Base-by-base conservation (phyloP, 225 moss, liverwort and hornwort species). In the Pseudoscleropodium purum region DNA sequence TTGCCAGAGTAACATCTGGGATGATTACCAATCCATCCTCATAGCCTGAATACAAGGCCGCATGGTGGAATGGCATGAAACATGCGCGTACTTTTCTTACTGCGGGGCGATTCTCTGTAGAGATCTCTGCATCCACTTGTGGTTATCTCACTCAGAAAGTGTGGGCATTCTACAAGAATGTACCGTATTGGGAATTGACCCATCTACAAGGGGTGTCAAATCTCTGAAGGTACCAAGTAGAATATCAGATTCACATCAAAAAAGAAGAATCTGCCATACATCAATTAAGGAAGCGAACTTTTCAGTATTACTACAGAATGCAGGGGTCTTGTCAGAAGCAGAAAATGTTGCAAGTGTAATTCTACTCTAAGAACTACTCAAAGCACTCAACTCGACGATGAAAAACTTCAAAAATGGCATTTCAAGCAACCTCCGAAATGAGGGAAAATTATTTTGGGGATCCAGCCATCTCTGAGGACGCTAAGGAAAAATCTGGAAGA, bases 161-260 rank as follows among this genome's bases (percentile, higher is more conserved):
- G 15, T 34, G 43, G 34, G 45, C n/a, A 73, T 85, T 33, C 18
- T 7, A 54, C 45, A 68, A 78, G 49, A 84, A 79, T 84, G 36
- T 43, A 60, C 59, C 82, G 14, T 37, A 41, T 78, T 82, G 68
- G 63, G 47, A 90, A 88, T 45, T 85, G 82, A 92, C 7, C 85
- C 81, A 88, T 90, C 85, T 59, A 84, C 74, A 92, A 92, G 90
- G 52, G 75, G 85, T 81, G 65, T 84, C 68, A 74, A 84, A 84
- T 89, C 83, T 56, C 85, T 47, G 17, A 49, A 51, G 49, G 39
- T 39, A 29, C 76, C 78, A 77, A 83, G 18, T 68, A 11, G 36
- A 41, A 68, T 41, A 77, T 78, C 79, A 68, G 21, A 83, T 51
- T 89, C 75, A 56, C 63, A 83, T 43, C 13, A 57, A 72, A 64